Evolutionary conservation across 768 basidiomycete genomes (phyloP).

Genomic region (Tulasnella sp.): DNA sequence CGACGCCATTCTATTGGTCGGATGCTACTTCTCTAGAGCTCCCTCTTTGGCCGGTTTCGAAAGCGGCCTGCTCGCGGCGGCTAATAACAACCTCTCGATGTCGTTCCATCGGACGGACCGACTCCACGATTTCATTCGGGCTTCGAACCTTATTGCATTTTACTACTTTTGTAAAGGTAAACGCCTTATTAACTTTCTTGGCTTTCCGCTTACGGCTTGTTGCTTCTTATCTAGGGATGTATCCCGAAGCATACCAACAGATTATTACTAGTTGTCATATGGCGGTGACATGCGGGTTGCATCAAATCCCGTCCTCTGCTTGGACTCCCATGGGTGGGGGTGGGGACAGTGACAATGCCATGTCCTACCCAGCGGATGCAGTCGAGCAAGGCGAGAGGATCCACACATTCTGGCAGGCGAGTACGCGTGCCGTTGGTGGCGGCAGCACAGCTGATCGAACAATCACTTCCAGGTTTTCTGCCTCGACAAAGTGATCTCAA

Average conservation of each 20-base stretch:
- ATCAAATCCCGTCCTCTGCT: constrained; percentile 26
- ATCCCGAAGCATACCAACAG: constrained; percentile 19
- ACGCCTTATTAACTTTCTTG: neutral
- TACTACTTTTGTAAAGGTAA: constrained; percentile 26
- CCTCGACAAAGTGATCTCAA: constrained; percentile 21
- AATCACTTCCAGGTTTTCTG: neutral
- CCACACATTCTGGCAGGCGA: constrained; percentile 25
- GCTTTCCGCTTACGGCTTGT: neutral
- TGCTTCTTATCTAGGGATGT: neutral
- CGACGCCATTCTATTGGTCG: constrained; percentile 25
- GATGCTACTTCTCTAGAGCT: constrained; percentile 24
- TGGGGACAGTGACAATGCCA: neutral
- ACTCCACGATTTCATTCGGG: constrained; percentile 22
- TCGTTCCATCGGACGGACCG: constrained; percentile 12
- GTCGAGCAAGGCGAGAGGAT: constrained; percentile 25
- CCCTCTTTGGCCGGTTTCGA: constrained; percentile 9
- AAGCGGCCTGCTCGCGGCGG: neutral
- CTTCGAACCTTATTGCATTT: constrained; percentile 17
- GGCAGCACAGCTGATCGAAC: neutral
- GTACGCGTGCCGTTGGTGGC: neutral
- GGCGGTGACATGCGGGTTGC: constrained; percentile 65
- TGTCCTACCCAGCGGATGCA: constrained; percentile 1
- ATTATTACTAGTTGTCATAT: constrained; percentile 33
- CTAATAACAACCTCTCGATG: neutral
- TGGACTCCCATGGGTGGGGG: neutral